Percentiles rank a stretch among this genome's conserved stretches.
These are phyloP conservation scores for sorghum (Sorghum bicolor) DNA, from an alignment of 176 grass and related monocot genomes.

Conservation along the genomic window DNA sequence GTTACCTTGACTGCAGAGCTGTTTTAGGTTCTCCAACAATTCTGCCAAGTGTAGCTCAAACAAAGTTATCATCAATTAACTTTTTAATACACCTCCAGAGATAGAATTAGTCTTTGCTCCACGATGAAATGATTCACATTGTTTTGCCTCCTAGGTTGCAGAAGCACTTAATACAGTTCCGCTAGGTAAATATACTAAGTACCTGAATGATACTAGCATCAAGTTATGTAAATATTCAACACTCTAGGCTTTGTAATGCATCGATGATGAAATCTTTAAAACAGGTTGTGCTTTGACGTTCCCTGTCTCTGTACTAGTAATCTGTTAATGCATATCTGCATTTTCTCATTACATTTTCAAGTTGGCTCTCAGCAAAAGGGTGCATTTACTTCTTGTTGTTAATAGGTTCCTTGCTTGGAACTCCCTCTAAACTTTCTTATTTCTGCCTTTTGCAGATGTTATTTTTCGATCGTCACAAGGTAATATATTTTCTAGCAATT, in stretches of 20 bases:
- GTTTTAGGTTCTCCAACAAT: background rate
- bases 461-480: constrained; percentile 96
- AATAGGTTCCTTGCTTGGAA: background rate
- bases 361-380: background rate
- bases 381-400: constrained; percentile 19
- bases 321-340: background rate
- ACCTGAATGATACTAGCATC: background rate
- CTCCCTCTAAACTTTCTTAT: constrained; percentile 17
- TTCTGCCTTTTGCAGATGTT: constrained; percentile 65
- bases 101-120: background rate
- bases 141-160: background rate
- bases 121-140: background rate
- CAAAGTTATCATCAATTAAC: background rate
- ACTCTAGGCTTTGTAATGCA: background rate
- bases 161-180: background rate
- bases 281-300: background rate
- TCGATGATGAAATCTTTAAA: background rate
- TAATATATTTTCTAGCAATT: constrained; percentile 28
- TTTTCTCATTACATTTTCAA: background rate
- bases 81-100: background rate
- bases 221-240: background rate
- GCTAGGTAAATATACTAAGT: background rate
- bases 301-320: background rate
- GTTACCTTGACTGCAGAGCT: background rate
- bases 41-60: background rate